Evolutionary conservation across 2,329 filamentous ascomycete genomes (phyloP), one percentile per base, ranked within the genome.

Genomic region (Chlorencoelia australis): DNA sequence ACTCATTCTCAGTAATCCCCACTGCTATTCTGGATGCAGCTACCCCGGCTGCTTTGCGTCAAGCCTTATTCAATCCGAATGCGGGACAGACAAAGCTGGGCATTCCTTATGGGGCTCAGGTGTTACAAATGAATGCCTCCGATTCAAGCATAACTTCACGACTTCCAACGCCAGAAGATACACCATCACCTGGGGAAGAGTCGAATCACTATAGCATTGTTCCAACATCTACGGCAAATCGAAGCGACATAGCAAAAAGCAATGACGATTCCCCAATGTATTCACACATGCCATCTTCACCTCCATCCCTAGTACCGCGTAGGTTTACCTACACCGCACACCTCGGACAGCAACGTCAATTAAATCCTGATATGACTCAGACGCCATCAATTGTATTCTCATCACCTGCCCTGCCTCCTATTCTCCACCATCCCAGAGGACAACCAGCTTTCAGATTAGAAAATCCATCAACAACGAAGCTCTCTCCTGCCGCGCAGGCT

Each of bases 361-460:
- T 49, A 22, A 39, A 50, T 30, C 42, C 46, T 14, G 41, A 46
- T 26, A 27, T 42, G 9, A 45, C 46, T 19, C 47, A 54, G 33
- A 56, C 53, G 6, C 53, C 52, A 18, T 51, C 51, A 7, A 55
- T 56, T 10, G 30, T 52, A 6, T 57, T 57, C 36, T 56, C 54
- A 10, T 58, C 55, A 13, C 55, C 54, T 25, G 43, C 52, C 13
- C 44, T 56, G 30, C 54, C 53, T 16, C 52, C 53, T 14, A 52
- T 44, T 19, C 44, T 51, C 28, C 46, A 44, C 14, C 36, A 41
- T 11, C 31, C 33, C 18, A 43, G 33, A 14, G n/a, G n/a, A n/a
- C 42, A 48, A 21, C 28, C 40, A 25, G 22, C 37, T 10, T 34
- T 41, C 32, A 31, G 25, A 16, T 32, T 32, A 19, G 32, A 35